These are phyloP conservation scores for Hypomontagnella submonticulosa DNA, from an alignment of 495 filamentous ascomycete species.

Conservation along the genomic window DNA sequence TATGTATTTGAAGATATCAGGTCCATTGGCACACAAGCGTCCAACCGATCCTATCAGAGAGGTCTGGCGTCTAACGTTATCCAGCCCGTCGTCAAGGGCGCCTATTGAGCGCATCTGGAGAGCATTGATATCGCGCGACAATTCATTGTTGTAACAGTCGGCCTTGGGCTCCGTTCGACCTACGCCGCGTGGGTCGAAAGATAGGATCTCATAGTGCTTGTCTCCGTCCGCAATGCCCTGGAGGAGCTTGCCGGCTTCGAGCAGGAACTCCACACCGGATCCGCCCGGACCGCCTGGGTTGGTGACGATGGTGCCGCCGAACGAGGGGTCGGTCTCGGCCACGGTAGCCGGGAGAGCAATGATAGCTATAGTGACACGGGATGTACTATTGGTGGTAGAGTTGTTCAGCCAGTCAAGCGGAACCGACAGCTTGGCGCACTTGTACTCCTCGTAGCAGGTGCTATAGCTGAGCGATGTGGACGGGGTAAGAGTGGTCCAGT, in stretches of 20 bases:
- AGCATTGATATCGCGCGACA: slow-evolving; percentile 29
- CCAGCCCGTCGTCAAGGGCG: slow-evolving; percentile 17
- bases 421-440: slow-evolving; percentile 39
- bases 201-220: slow-evolving; percentile 53
- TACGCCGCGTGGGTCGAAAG: slow-evolving; percentile 59
- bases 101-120: slow-evolving; percentile 36
- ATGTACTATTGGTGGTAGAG: slow-evolving; percentile 9
- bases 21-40: slow-evolving; percentile 21
- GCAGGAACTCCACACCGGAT: slow-evolving; percentile 46
- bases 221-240: slow-evolving; percentile 23
- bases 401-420: slow-evolving; percentile 42
- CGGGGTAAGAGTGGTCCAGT: slow-evolving; percentile 33
- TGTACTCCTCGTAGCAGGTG: slow-evolving; percentile 24
- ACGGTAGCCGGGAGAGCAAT: slow-evolving; percentile 35
- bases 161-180: slow-evolving; percentile 50
- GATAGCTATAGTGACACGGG: slow-evolving; percentile 33
- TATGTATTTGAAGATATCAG: slow-evolving; percentile 30
- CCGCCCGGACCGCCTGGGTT: slow-evolving; percentile 41
- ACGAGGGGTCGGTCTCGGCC: slow-evolving; percentile 35
- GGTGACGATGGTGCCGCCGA: slow-evolving; percentile 41
- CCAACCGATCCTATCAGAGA: slow-evolving; percentile 42
- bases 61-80: slow-evolving; percentile 43
- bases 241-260: slow-evolving; percentile 29
- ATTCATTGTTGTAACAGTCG: slow-evolving; percentile 51
- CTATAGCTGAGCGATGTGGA: slow-evolving; percentile 39